Conservation (phyloP, 805 yeast species). For the Cyberlindnera petersonii region DNA sequence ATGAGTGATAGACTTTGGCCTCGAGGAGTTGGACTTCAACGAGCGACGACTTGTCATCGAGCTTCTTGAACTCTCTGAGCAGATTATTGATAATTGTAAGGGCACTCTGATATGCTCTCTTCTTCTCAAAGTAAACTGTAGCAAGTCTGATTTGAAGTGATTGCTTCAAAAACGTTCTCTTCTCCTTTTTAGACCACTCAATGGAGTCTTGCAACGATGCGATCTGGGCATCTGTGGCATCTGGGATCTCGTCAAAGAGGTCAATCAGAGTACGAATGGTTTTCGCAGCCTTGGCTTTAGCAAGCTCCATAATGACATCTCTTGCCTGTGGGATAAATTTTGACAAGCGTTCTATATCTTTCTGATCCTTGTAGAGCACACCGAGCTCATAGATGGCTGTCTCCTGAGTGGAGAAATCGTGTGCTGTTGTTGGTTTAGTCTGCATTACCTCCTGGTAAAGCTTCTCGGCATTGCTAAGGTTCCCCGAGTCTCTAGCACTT, state of each 20-base stretch:
- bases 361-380: slow-evolving; percentile 51
- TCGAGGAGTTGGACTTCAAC: slow-evolving; percentile 95
- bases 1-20: slow-evolving; percentile 82
- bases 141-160: slow-evolving; percentile 81
- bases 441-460: slow-evolving; percentile 51
- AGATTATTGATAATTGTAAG: slow-evolving; percentile 66
- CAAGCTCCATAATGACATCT: slow-evolving; percentile 67
- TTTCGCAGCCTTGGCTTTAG: slow-evolving; percentile 94
- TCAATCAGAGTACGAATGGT: slow-evolving; percentile 81
- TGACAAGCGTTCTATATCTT: slow-evolving; percentile 48
- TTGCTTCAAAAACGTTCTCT: slow-evolving; percentile 85
- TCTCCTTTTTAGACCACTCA: slow-evolving; percentile 81
- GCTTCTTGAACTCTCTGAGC: slow-evolving; percentile 80
- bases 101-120: slow-evolving; percentile 60
- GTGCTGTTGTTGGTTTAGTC: slow-evolving; percentile 24
- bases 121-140: slow-evolving; percentile 64
- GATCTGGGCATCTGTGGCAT: slow-evolving; percentile 66
- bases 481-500: slow-evolving; percentile 43
- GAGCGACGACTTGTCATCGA: slow-evolving; percentile 92
- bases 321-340: slow-evolving; percentile 66
- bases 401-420: slow-evolving; percentile 27
- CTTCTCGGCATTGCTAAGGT: slow-evolving; percentile 55
- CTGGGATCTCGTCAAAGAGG: slow-evolving; percentile 59
- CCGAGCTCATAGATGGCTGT: slow-evolving; percentile 66
- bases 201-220: slow-evolving; percentile 72